Base-by-base conservation (phyloP, 768 basidiomycete genomes). In the Grammothele lineata region DNA sequence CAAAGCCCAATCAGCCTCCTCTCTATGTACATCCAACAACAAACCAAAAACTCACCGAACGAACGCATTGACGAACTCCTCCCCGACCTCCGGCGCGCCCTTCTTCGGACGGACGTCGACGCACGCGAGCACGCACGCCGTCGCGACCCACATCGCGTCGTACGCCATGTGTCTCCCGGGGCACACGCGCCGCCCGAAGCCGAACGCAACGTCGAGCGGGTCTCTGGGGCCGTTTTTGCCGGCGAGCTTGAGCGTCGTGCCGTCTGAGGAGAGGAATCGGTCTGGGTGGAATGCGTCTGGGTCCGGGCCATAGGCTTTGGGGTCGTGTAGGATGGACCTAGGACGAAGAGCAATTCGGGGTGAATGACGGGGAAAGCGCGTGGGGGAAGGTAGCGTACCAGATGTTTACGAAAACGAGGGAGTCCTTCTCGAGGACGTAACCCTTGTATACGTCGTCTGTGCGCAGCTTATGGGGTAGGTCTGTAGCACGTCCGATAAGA, bases 251-350 rank as follows among this genome's bases (percentile, higher is more conserved):
- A n/a, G n/a, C n/a, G 34, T 33, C 15, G 23, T 23, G 15, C 51
- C 42, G 37, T 39, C 37, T 14, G 47, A 44, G 32, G 47, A 44
- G 32, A 53, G 22, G 37, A 63, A 69, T 11, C 68, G 61, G 12
- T 65, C 66, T 0, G 68, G 68, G 32, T 62, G 59, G 57, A 70
- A 70, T 21, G 22, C 18, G 54, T 50, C n/a, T 3, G 70, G 70
- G 38, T 69, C 51, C 4, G 55, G 41, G n/a, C n/a, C n/a, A 43
- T 66, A 72, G 8, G 55, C 47, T 10, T 35, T 32, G 25, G 76
- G 69, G 56, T 85, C 80, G 54, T 79, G 78, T 5, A 73, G 66
- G 35, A 83, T 68, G 0, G 53, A 41, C 53, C 56, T 57, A 33
- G 4, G 3, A 14, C 9, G 23, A 15, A 21, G 1, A 36, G 7